Evolutionary conservation across 805 yeast species (phyloP), one percentile per base, ranked within the genome.

Genomic region (Kodamaea kaohsiungensis): DNA sequence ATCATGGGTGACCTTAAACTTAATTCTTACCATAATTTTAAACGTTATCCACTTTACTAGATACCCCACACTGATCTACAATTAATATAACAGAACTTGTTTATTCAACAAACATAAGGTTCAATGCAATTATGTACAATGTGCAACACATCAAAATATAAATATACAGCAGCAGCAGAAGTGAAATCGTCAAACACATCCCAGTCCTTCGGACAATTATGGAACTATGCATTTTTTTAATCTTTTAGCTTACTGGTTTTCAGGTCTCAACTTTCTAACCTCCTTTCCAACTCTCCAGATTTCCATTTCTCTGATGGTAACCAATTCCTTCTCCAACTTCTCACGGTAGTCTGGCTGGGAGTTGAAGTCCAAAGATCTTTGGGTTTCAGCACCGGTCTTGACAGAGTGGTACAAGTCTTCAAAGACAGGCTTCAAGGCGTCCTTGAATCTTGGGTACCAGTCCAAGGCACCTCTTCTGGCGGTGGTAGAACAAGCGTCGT

Each of bases 391-490:
- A 77, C 99, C 99, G 79, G 89, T 89, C 85, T 86, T 89, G 69
- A 91, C 97, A 59, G 96, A 86, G 76, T 87, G 91, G 85, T 95
- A 95, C 71, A 95, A 85, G 73, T 95, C 96, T 79, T 89, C 85
- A 86, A 95, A 95, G 57, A 95, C 98, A 71, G 99, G 98, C 85
- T 95, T 95, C 80, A 95, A 85, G 72, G 98, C 97, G 67, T 90
- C 93, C 86, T 92, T 92, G 91, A 95, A 95, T 79, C 88, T 82
- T 79, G 98, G 98, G 85, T 95, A 93, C 99, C 99, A 95, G 84
- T 95, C 99, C 70, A 95, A 86, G 75, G 99, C 99, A 86, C 99
- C 99, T 84, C 99, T 91, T 86, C 98, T 91, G 71, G 99, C 99
- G 65, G 99, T 95, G 73, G 99, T 95, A 65, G 99, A 95, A 82